Evolutionary conservation across 1,284 basidiomycete species (phyloP).

Genomic region (Stygiomarasmius scandens): DNA sequence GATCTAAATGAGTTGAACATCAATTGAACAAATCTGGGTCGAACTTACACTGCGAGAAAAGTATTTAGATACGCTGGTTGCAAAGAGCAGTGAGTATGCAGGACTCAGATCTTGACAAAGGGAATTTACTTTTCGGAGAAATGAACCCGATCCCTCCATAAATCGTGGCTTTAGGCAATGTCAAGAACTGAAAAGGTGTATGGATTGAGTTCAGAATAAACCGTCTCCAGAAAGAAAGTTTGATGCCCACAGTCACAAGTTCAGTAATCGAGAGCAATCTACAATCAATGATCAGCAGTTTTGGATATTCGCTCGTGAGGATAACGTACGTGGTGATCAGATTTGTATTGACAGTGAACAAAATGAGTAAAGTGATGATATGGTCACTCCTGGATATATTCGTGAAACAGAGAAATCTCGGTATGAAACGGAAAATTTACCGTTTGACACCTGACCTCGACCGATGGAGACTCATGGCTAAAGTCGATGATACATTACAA

Average conservation of each 20-base stretch:
- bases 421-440: not conserved
- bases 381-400: conserved; percentile 3
- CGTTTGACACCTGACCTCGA: not conserved
- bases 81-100: not conserved
- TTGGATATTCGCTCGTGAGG: not conserved
- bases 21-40: too few species aligned
- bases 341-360: conserved; percentile 13
- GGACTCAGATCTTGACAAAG: not conserved
- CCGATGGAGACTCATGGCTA: too few species aligned
- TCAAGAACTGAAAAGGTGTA: conserved; percentile 3
- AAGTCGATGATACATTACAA: too few species aligned
- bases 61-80: not conserved
- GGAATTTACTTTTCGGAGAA: conserved; percentile 5
- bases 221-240: not conserved
- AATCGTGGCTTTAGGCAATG: conserved; percentile 3
- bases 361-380: conserved; percentile 5
- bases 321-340: conserved; percentile 4
- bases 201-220: too few species aligned
- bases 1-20: not conserved
- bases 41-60: not conserved
- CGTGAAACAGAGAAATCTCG: not conserved
- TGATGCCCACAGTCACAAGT: conserved; percentile 2
- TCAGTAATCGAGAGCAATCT: conserved; percentile 10
- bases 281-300: not conserved
- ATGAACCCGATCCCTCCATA: conserved; percentile 11